phyloP scores from a whole-genome alignment of 352 stramenopile species.

The Blastocystis sp. region DNA sequence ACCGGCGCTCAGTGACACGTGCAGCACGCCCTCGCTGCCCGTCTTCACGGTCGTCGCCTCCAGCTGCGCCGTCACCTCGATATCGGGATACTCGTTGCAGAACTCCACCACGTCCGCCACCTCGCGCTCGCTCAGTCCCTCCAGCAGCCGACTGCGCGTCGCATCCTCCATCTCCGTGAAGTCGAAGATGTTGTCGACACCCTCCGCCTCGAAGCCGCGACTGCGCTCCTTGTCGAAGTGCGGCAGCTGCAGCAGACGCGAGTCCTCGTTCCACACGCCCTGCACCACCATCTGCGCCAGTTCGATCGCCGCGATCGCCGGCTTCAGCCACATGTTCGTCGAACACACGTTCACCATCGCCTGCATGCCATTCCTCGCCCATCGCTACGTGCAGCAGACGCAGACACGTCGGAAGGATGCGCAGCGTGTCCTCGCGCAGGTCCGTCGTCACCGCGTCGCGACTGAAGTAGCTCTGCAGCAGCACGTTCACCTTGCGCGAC shows the following conservation, averaged over 20 bases:
- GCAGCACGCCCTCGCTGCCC: neutral
- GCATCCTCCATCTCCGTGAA: constrained; percentile 69
- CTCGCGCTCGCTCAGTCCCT: constrained; percentile 71
- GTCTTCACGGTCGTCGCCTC: constrained; percentile 51
- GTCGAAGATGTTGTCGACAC: constrained; percentile 75
- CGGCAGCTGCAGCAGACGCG: constrained; percentile 84
- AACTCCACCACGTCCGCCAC: constrained; percentile 94
- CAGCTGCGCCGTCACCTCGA: constrained; percentile 85
- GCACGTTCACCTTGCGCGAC: constrained; percentile 80
- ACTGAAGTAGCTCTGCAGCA: constrained; percentile 91
- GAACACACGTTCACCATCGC: constrained; percentile 97
- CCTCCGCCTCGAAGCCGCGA: constrained; percentile 61
- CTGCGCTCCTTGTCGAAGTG: constrained; percentile 78
- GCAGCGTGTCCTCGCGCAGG: constrained; percentile 78
- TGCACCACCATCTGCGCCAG: constrained; percentile 97
- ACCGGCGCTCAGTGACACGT: constrained; percentile 58
- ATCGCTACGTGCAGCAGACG: constrained; percentile 69
- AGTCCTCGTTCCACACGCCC: constrained; percentile 90
- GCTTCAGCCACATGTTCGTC: constrained; percentile 94
- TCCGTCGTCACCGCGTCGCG: constrained; percentile 79
- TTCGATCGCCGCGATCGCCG: constrained; percentile 92
- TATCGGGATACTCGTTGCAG: constrained; percentile 95
- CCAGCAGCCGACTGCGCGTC: constrained; percentile 74
- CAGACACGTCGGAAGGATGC: constrained; percentile 76
- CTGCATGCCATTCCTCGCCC: constrained; percentile 61